A percentile compares a stretch with the other conserved stretches of the same genome.
These are phyloP conservation scores for Teunomyces kruisii DNA, from an alignment of 805 yeast species.

Conservation along the genomic window DNA sequence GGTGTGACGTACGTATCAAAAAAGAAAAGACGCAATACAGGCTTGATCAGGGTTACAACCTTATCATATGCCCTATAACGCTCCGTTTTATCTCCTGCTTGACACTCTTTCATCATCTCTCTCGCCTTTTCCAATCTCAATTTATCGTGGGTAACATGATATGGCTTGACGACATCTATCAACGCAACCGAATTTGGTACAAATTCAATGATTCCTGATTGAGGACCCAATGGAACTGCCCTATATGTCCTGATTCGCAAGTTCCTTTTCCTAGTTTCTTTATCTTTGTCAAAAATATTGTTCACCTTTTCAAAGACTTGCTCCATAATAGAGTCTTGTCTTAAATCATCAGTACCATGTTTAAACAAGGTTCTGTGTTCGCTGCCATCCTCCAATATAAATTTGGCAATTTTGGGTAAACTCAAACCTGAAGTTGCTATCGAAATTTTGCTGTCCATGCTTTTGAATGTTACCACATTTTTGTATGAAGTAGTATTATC, in stretches of 20 bases:
- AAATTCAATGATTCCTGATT: constrained; percentile 86
- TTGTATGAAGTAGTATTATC: constrained; percentile 45
- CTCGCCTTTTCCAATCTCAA: constrained; percentile 60
- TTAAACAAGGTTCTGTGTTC: constrained; percentile 65
- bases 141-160: constrained; percentile 54
- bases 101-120: constrained; percentile 57
- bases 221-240: constrained; percentile 87
- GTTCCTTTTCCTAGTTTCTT: constrained; percentile 54
- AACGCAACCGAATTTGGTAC: constrained; percentile 75
- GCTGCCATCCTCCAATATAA: constrained; percentile 58
- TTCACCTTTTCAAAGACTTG: constrained; percentile 92
- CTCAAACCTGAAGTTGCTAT: constrained; percentile 86
- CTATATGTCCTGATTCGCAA: constrained; percentile 78
- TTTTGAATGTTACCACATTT: constrained; percentile 45
- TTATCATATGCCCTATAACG: constrained; percentile 47
- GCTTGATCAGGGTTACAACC: constrained; percentile 54
- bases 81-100: constrained; percentile 42
- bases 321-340: constrained; percentile 97
- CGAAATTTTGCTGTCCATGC: constrained; percentile 45
- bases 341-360: constrained; percentile 84
- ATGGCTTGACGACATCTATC: constrained; percentile 61
- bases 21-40: constrained; percentile 72
- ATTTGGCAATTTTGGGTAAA: constrained; percentile 73
- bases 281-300: constrained; percentile 54
- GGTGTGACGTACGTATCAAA: constrained; percentile 64